Evolutionary conservation across 495 filamentous ascomycete genomes (phyloP), one percentile per base, ranked within the genome.

Genomic region (Elasticomyces elasticus): DNA sequence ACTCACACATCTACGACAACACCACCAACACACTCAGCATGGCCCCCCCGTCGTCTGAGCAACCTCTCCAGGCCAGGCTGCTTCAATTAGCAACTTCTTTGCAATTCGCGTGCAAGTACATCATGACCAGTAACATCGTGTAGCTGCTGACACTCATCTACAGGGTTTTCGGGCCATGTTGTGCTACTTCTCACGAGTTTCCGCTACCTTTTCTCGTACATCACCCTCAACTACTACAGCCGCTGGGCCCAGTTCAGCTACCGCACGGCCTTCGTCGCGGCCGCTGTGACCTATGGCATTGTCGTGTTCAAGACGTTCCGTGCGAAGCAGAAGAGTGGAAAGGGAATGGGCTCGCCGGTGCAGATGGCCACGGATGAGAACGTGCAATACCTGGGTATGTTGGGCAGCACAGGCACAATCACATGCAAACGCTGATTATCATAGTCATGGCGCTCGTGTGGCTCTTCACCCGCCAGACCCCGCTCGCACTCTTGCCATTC

Each of bases 231-330:
- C 72, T 85, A 75, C 65, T 83, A 82, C 65, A 82, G 81, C 17
- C 68, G 76, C 54, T 77, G 79, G 74, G 89, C 91, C 26, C 74
- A 76, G 49, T 79, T 94, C 66, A 82, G 82, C 54, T 98, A 98
- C 69, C 89, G 94, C 59, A 75, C 85, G 30, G 85, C 89, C 37
- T 98, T 97, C 68, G 51, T 95, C 51, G 80, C 87, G 7, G 92
- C 92, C 0, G 87, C 89, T 12, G 79, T 79, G 25, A 97, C 92
- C 2, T 98, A 98, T 71, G 92, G 94, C 58, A 96, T 98, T 55
- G 92, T 98, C 19, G 94, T 97, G n/a, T 97, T 94, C 78, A 98
- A 98, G 79, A 88, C 87, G 48, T 90, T 86, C 72, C 82, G 90
- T 52, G 86, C 92, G 55, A 82, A 87, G 52, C 76, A 73, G 64